A percentile compares a stretch with the other conserved stretches of the same genome.
Conservation (phyloP, 2,329 filamentous ascomycete species). For the Didymella arachidicola region DNA sequence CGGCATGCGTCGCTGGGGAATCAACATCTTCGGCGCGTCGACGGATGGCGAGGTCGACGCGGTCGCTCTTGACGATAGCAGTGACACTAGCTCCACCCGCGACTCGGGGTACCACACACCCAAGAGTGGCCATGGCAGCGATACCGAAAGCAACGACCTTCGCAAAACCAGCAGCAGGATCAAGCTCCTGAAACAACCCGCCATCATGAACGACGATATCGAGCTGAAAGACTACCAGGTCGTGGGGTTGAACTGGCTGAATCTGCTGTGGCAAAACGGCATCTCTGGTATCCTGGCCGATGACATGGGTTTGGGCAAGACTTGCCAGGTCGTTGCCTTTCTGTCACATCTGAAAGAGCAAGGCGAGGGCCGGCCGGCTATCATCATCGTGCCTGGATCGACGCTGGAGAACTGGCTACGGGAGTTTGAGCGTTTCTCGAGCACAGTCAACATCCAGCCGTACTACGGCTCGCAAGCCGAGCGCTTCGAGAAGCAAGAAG, state of each 20-base stretch:
- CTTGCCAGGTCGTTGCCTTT: slow-evolving; percentile 93
- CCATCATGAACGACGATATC: slow-evolving; percentile 77
- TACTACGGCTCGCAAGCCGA: slow-evolving; percentile 76
- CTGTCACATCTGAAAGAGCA: slow-evolving; percentile 81
- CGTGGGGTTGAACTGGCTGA: slow-evolving; percentile 94
- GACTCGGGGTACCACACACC: slow-evolving; percentile 76
- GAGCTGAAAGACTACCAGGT: slow-evolving; percentile 92
- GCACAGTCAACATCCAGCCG: slow-evolving; percentile 72
- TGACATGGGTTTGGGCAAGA: slow-evolving; percentile 96
- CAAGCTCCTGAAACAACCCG: slow-evolving; percentile 71
- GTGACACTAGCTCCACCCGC: slow-evolving; percentile 54
- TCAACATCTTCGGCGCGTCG: slow-evolving; percentile 68
- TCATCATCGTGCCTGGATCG: slow-evolving; percentile 91
- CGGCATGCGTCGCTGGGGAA: slow-evolving; percentile 73
- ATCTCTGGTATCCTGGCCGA: slow-evolving; percentile 93
- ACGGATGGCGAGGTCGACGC: slow-evolving; percentile 68
- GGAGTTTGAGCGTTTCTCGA: slow-evolving; percentile 89
- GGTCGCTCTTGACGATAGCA: slow-evolving; percentile 59
- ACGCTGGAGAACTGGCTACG: slow-evolving; percentile 95
- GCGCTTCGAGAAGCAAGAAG: slow-evolving; percentile 71
- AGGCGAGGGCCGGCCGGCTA: slow-evolving; percentile 72
- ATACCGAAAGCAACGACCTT: slow-evolving; percentile 58
- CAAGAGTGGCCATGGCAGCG: slow-evolving; percentile 48
- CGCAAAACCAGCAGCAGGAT: slow-evolving; percentile 46
- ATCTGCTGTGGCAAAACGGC: slow-evolving; percentile 78